Conservation (phyloP, 768 basidiomycete genomes). For the Auriculariales sp. region DNA sequence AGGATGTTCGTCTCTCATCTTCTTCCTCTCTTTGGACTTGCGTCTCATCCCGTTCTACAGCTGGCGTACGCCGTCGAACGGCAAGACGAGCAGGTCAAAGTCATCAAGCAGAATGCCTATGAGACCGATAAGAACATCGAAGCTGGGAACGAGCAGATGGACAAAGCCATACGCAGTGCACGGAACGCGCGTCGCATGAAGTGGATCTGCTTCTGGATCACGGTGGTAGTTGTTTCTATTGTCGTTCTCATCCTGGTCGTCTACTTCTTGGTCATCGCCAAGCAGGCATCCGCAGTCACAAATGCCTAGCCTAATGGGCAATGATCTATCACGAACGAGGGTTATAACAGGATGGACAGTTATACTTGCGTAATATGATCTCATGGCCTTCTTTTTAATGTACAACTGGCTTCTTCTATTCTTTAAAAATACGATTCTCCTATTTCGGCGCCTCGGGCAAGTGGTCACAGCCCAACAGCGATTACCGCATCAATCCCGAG, state of each 20-base stretch:
- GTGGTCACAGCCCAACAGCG: no score
- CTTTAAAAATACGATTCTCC: no score
- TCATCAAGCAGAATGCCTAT: conserved; percentile 48
- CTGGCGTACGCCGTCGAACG: conserved; percentile 68
- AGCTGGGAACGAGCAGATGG: conserved; percentile 47
- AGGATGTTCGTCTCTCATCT: conserved; percentile 46
- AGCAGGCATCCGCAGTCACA: no score
- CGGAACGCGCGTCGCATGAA: conserved; percentile 26
- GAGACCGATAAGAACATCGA: conserved; percentile 55
- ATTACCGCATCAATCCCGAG: no score
- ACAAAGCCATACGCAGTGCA: conserved; percentile 25
- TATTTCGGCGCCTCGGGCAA: no score
- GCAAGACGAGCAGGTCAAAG: conserved; percentile 61
- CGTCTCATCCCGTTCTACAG: conserved; percentile 26
- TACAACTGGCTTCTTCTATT: no score
- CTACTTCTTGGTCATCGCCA: no score
- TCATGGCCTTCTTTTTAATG: no score
- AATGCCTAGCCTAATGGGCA: no score
- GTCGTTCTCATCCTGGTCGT: conserved; percentile 14
- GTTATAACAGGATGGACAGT: no score
- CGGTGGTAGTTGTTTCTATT: conserved; percentile 16
- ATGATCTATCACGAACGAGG: no score
- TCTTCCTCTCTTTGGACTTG: not conserved
- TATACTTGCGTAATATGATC: no score
- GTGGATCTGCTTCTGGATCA: conserved; percentile 25